A percentile compares a stretch with the other conserved stretches of the same genome.
These are phyloP conservation scores for Irpex rosettiformis DNA, from an alignment of 1,284 basidiomycete genomes.

Conservation along the genomic window DNA sequence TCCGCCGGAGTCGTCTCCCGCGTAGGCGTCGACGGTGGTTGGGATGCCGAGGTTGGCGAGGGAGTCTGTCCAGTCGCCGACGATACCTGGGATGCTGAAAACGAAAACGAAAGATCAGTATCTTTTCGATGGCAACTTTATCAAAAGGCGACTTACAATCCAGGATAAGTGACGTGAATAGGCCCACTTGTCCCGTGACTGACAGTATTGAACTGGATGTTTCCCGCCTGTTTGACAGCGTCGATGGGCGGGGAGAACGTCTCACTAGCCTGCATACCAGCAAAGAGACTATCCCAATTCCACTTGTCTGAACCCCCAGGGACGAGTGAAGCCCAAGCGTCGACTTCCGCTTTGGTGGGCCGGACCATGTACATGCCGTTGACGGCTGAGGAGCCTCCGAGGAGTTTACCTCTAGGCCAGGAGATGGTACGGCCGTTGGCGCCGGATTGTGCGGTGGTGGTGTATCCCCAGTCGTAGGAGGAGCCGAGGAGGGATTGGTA, in stretches of 20 bases:
- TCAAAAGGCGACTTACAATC: constrained; percentile 33
- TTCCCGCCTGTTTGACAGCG: constrained; percentile 31
- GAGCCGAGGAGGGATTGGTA: constrained; percentile 45
- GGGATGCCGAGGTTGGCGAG: constrained; percentile 43
- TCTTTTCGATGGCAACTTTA: background rate
- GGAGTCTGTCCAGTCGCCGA: constrained; percentile 50
- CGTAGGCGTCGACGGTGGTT: constrained; percentile 39
- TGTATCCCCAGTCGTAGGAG: constrained; percentile 63
- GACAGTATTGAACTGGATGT: constrained; percentile 37
- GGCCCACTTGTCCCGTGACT: constrained; percentile 45
- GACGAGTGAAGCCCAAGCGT: constrained; percentile 50
- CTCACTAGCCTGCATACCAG: constrained; percentile 47
- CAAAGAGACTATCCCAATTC: constrained; percentile 48
- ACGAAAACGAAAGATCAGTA: background rate
- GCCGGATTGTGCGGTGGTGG: constrained; percentile 47
- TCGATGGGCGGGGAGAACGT: constrained; percentile 36
- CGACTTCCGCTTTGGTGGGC: constrained; percentile 49
- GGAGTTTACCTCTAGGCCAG: constrained; percentile 66
- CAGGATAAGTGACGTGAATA: constrained; percentile 47
- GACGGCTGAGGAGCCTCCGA: constrained; percentile 69
- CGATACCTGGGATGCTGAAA: constrained; percentile 41
- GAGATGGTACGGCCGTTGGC: constrained; percentile 34
- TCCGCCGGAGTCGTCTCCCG: constrained; percentile 46
- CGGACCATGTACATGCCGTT: constrained; percentile 71
- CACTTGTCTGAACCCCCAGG: constrained; percentile 26